Conservation (phyloP, 1,284 basidiomycete genomes). For the Quambalaria eucalypti region DNA sequence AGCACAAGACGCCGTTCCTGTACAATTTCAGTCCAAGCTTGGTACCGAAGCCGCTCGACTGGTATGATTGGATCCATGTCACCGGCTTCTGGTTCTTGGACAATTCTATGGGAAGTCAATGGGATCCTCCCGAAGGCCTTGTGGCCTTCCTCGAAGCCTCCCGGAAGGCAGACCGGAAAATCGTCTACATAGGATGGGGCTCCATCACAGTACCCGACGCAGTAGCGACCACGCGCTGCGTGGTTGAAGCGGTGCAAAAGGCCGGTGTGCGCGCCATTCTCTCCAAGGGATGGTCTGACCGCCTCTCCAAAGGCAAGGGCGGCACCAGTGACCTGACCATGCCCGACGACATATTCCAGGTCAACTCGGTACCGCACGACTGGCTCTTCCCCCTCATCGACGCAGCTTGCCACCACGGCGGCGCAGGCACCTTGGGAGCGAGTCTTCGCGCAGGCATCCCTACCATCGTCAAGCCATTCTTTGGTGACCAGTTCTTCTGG, state of each 20-base stretch:
- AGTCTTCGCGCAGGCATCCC: slow-evolving; percentile 83
- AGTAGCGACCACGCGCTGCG: slow-evolving; percentile 75
- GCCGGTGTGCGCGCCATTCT: slow-evolving; percentile 82
- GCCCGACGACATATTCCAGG: slow-evolving; percentile 59
- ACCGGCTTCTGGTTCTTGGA: slow-evolving; percentile 54
- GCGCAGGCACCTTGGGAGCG: slow-evolving; percentile 89
- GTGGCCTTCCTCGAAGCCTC: slow-evolving; percentile 72
- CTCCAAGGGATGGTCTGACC: slow-evolving; percentile 95
- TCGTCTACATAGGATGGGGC: slow-evolving; percentile 98
- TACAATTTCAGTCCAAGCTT: slow-evolving; percentile 88
- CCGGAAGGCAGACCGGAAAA: slow-evolving; percentile 65
- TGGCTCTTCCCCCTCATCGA: slow-evolving; percentile 92
- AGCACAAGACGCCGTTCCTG: slow-evolving; percentile 90
- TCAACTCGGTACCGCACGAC: slow-evolving; percentile 85
- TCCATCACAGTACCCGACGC: slow-evolving; percentile 95
- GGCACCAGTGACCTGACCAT: slow-evolving; percentile 47
- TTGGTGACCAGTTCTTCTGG: slow-evolving; percentile 94
- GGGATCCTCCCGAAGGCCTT: slow-evolving; percentile 72
- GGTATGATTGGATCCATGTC: slow-evolving; percentile 96
- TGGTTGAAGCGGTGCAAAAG: slow-evolving; percentile 70
- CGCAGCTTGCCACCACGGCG: slow-evolving; percentile 92
- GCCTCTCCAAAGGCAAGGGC: slow-evolving; percentile 48
- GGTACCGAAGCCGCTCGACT: slow-evolving; percentile 63
- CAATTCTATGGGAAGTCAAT: slow-evolving; percentile 65
- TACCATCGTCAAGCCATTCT: slow-evolving; percentile 93